A percentile compares a stretch with the other conserved stretches of the same genome.
Evolutionary conservation across 2,329 filamentous ascomycete genomes (phyloP).

Genomic region (Triangularia verruculosa): DNA sequence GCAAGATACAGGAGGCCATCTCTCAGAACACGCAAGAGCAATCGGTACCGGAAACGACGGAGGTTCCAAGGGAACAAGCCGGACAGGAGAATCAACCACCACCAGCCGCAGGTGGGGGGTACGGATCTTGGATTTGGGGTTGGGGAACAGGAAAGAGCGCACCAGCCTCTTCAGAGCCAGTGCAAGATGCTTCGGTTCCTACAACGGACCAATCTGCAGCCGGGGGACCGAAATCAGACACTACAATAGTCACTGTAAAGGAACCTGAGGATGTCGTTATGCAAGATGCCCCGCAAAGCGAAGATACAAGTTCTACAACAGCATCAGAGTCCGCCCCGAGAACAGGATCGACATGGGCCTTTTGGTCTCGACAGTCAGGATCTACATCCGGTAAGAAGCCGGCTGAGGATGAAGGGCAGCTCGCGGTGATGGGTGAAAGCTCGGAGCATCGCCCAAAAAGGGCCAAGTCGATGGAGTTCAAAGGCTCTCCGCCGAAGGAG

Average conservation of each 20-base stretch:
- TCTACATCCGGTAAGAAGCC: slow-evolving; percentile 35
- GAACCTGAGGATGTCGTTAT: slow-evolving; percentile 42
- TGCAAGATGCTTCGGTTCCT: neutral
- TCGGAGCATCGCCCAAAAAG: slow-evolving; percentile 54
- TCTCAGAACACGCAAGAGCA: slow-evolving; percentile 18
- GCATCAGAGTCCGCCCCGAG: slow-evolving; percentile 39
- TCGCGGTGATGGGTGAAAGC: slow-evolving; percentile 57
- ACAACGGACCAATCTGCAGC: neutral
- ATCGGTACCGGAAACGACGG: slow-evolving; percentile 14
- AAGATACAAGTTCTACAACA: slow-evolving; percentile 31
- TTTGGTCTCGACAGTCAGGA: slow-evolving; percentile 66
- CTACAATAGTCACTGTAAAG: slow-evolving; percentile 24
- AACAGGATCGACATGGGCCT: slow-evolving; percentile 71
- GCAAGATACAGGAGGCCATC: slow-evolving; percentile 13
- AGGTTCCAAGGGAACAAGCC: slow-evolving; percentile 15
- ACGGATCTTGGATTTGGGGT: slow-evolving; percentile 36
- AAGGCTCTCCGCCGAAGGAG: slow-evolving; percentile 37
- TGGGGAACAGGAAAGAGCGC: slow-evolving; percentile 30
- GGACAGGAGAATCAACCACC: slow-evolving; percentile 11
- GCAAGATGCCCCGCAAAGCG: slow-evolving; percentile 40
- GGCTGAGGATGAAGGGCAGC: slow-evolving; percentile 42
- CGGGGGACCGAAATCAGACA: slow-evolving; percentile 15
- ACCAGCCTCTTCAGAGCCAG: slow-evolving; percentile 8
- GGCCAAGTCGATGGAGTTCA: slow-evolving; percentile 44
- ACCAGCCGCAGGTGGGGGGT: slow-evolving; percentile 16